phyloP scores from a whole-genome alignment of 495 filamentous ascomycete genomes.

The Staphylotrichum tortipilum region DNA sequence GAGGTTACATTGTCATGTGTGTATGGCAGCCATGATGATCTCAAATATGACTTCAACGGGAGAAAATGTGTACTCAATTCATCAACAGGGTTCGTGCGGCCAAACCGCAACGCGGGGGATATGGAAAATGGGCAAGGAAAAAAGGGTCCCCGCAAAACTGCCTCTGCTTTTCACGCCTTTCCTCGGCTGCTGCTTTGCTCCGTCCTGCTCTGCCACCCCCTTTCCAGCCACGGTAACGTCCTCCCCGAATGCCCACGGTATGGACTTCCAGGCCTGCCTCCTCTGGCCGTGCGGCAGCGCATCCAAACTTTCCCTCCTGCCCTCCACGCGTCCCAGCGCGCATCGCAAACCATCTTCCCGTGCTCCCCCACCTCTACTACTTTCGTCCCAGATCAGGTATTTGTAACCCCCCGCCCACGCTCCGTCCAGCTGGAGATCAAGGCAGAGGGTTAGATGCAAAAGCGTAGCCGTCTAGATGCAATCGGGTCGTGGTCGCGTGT shows the following conservation, averaged over 20 bases:
- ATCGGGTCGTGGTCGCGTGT: slow-evolving; percentile 5
- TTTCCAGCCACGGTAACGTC: too few species aligned
- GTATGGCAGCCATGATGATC: too few species aligned
- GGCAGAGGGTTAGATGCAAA: background rate
- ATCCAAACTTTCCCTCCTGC: background rate
- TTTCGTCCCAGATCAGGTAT: background rate
- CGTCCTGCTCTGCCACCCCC: too few species aligned
- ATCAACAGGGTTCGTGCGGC: background rate
- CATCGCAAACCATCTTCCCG: background rate
- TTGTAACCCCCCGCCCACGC: background rate
- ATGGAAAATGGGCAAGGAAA: background rate
- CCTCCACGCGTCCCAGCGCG: background rate
- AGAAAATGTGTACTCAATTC: background rate
- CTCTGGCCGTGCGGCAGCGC: background rate
- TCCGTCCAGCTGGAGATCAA: background rate
- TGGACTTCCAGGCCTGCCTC: too few species aligned
- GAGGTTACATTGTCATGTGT: too few species aligned
- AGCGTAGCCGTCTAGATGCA: slow-evolving; percentile 1
- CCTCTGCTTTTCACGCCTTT: too few species aligned
- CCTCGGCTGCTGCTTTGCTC: too few species aligned
- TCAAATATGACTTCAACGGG: too few species aligned
- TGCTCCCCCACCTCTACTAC: background rate
- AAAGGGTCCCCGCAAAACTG: background rate
- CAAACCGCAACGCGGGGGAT: background rate
- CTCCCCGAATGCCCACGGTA: too few species aligned